Conservation (phyloP, 306 rosid genomes). For the Parietaria judaica region DNA sequence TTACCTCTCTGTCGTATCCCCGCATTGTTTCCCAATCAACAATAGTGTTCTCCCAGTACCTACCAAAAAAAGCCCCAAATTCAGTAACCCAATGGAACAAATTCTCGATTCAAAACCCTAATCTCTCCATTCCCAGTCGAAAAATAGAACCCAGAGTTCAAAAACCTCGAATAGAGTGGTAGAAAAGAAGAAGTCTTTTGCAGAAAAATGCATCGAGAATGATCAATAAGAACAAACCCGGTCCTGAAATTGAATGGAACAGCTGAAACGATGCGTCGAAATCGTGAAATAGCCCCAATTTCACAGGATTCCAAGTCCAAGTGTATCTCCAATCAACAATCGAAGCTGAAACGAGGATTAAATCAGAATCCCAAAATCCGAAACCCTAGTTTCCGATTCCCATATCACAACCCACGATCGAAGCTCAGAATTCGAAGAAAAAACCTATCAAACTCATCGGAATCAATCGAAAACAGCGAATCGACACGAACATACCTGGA, state of each 20-base stretch:
- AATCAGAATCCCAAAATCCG: neutral
- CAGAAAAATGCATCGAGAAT: neutral
- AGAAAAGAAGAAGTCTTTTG: neutral
- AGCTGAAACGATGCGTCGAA: neutral
- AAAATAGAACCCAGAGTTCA: too few relatives aligned
- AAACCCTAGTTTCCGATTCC: conserved; percentile 1
- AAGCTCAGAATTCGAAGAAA: neutral
- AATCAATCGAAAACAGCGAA: conserved; percentile 9
- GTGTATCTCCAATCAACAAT: neutral
- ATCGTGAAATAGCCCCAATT: neutral
- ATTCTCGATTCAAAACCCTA: neutral
- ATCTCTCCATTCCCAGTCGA: neutral
- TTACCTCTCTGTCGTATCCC: conserved; percentile 55
- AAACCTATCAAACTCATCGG: neutral
- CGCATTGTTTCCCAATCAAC: conserved; percentile 35
- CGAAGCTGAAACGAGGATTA: neutral
- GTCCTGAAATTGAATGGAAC: neutral
- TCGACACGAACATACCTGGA: neutral
- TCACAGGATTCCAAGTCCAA: neutral
- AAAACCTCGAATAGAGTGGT: too few relatives aligned
- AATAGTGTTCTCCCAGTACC: conserved; percentile 5
- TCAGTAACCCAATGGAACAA: neutral
- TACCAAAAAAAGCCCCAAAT: neutral
- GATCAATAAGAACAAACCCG: neutral
- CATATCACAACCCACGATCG: neutral